These are phyloP conservation scores for Neurospora tetraspora DNA, from an alignment of 495 filamentous ascomycete genomes.

Conservation along the genomic window DNA sequence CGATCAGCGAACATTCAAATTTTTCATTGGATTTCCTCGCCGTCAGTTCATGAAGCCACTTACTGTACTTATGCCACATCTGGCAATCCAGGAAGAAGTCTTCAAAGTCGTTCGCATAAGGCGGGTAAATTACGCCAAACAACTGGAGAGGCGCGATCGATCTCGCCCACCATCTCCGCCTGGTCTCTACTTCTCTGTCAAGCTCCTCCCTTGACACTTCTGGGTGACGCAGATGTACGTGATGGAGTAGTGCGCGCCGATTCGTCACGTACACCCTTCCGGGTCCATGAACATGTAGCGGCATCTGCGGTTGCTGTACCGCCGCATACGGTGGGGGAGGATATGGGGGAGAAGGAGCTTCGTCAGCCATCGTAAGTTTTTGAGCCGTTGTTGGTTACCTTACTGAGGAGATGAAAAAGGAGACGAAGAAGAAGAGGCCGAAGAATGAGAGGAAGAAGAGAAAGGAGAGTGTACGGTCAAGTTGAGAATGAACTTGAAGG, in stretches of 20 bases:
- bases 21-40: background rate
- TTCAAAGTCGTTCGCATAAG: background rate
- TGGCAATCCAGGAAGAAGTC: background rate
- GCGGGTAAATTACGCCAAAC: background rate
- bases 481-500: background rate
- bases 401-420: background rate
- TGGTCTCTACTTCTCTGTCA: background rate
- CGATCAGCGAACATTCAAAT: background rate
- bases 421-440: background rate
- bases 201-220: background rate
- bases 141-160: background rate
- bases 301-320: background rate
- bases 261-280: background rate
- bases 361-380: background rate
- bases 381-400: background rate
- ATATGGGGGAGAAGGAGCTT: background rate
- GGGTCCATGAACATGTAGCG: background rate
- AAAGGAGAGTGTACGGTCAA: background rate
- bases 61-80: background rate
- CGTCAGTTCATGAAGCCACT: background rate
- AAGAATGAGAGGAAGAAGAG: background rate
- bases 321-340: background rate
- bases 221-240: background rate
- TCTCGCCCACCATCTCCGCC: background rate
- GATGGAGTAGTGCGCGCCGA: background rate